A percentile compares a stretch with the other conserved stretches of the same genome.
phyloP scores from a whole-genome alignment of 306 rosid species.

The Lablab purpureus region DNA sequence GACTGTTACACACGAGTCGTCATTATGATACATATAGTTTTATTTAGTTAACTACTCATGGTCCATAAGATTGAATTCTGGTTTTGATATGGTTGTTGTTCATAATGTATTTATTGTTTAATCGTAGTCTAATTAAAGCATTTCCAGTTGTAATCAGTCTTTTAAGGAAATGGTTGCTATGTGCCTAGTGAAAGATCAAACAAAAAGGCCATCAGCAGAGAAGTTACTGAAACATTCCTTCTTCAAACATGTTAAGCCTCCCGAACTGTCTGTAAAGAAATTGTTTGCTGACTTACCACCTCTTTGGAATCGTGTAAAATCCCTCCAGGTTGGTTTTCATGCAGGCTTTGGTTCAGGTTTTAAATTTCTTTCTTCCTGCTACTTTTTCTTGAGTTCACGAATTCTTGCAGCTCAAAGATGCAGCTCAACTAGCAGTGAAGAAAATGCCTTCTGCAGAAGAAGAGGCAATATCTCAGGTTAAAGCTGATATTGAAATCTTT shows the following conservation, averaged over 20 bases:
- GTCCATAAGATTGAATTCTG: neutral
- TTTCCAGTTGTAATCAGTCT: conserved; percentile 98
- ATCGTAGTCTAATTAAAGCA: conserved; percentile 84
- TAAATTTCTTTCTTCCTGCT: conserved; percentile 30
- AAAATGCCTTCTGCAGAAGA: conserved; percentile 98
- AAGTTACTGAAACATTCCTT: conserved; percentile 90
- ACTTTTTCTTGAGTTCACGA: conserved; percentile 36
- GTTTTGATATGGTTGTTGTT: conserved; percentile 13
- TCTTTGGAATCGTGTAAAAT: conserved; percentile 93
- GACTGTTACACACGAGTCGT: conserved; percentile 10
- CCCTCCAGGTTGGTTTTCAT: conserved; percentile 80
- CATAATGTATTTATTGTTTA: conserved; percentile 38
- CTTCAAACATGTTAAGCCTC: conserved; percentile 88
- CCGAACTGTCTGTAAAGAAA: conserved; percentile 88
- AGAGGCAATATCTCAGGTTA: conserved; percentile 95
- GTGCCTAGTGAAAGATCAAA: conserved; percentile 99
- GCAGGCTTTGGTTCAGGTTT: conserved; percentile 24
- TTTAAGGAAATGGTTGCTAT: conserved; percentile 99
- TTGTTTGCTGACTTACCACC: conserved; percentile 89
- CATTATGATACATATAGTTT: neutral
- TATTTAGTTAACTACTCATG: conserved; percentile 18
- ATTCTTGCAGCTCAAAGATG: conserved; percentile 84
- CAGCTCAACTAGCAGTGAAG: conserved; percentile 92
- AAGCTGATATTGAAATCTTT: conserved; percentile 6
- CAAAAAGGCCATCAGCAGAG: conserved; percentile 94